Conservation (phyloP, 805 yeast genomes). For the Phaffomyces thermotolerans region DNA sequence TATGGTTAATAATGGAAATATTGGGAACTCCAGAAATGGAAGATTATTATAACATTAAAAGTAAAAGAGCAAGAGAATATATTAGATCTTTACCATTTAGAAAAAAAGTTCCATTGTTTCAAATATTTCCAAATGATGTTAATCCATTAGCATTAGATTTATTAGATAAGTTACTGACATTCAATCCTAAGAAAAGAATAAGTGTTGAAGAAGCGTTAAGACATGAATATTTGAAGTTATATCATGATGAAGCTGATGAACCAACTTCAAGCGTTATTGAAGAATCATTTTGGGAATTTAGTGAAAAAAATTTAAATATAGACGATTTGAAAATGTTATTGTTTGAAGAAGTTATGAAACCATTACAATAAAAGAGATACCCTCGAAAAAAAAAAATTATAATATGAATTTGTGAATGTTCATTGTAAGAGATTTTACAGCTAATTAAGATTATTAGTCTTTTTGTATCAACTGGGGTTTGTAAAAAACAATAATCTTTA, state of each 20-base stretch:
- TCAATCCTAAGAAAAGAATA: slow-evolving; percentile 68
- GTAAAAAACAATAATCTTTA: too few species aligned
- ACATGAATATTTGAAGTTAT: slow-evolving; percentile 63
- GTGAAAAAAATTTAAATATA: slow-evolving; percentile 54
- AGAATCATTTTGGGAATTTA: slow-evolving; percentile 35
- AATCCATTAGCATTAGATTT: slow-evolving; percentile 51
- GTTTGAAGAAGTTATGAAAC: slow-evolving; percentile 70
- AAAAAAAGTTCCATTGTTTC: slow-evolving; percentile 45
- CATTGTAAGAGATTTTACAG: too few species aligned
- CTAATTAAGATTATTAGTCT: too few species aligned
- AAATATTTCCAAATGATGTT: slow-evolving; percentile 39
- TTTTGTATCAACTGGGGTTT: too few species aligned
- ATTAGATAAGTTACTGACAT: slow-evolving; percentile 60
- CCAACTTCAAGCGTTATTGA: slow-evolving; percentile 37
- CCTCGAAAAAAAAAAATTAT: too few species aligned
- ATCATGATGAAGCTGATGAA: slow-evolving; percentile 70
- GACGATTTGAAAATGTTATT: slow-evolving; percentile 69
- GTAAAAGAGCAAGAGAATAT: slow-evolving; percentile 71
- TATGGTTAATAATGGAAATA: slow-evolving; percentile 56
- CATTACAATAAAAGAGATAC: slow-evolving; percentile 18
- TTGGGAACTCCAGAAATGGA: slow-evolving; percentile 70
- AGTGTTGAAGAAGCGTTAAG: slow-evolving; percentile 67
- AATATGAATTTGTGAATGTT: too few species aligned
- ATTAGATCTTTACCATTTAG: slow-evolving; percentile 59
- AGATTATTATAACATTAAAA: slow-evolving; percentile 66